Conservation (phyloP, 306 rosid genomes). For the Pueraria montana region DNA sequence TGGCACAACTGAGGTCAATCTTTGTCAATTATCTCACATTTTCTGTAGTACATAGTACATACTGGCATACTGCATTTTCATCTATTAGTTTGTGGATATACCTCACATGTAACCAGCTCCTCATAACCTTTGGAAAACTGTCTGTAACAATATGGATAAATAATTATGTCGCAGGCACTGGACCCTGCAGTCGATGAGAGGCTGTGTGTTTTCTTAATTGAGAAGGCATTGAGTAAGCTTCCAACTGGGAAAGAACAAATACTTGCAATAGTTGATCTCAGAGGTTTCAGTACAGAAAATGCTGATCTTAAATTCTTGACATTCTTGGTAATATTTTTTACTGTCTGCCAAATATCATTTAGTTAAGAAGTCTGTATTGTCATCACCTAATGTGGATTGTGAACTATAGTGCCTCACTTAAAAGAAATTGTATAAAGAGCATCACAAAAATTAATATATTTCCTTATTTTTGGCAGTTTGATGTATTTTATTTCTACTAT, state of each 20-base stretch:
- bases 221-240: slow-evolving; percentile 81
- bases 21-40: slow-evolving; percentile 18
- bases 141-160: slow-evolving; percentile 36
- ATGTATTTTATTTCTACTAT: slow-evolving; percentile 86
- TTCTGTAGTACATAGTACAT: neutral
- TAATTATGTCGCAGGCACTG: slow-evolving; percentile 63
- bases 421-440: slow-evolving; percentile 23
- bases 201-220: slow-evolving; percentile 82
- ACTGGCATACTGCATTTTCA: neutral
- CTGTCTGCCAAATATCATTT: slow-evolving; percentile 35
- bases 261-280: slow-evolving; percentile 84
- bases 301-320: slow-evolving; percentile 81
- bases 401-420: slow-evolving; percentile 29
- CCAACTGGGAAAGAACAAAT: slow-evolving; percentile 80
- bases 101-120: neutral
- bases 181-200: slow-evolving; percentile 74
- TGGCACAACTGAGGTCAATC: slow-evolving; percentile 25
- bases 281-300: slow-evolving; percentile 77
- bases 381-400: slow-evolving; percentile 13
- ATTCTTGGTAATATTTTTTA: slow-evolving; percentile 69
- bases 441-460: slow-evolving; percentile 30
- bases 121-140: slow-evolving; percentile 24
- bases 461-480: slow-evolving; percentile 70
- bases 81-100: slow-evolving; percentile 7
- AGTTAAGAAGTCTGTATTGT: slow-evolving; percentile 14